Base-by-base conservation (phyloP, 305 asterid species). In the Fraxinus paxiana region DNA sequence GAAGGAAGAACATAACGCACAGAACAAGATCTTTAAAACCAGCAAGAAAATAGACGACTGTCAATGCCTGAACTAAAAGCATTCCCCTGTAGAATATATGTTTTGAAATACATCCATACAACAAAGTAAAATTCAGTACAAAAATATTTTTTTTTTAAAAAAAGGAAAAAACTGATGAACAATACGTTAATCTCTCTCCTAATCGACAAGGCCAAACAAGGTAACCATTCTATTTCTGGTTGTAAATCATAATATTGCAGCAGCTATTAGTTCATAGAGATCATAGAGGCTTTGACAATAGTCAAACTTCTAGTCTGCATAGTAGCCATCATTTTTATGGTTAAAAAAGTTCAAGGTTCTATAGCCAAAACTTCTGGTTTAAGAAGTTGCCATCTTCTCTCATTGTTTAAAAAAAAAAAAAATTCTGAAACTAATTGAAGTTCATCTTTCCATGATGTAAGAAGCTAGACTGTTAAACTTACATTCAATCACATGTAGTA, bases 11-110 rank as follows among this genome's bases (percentile, higher is more conserved):
- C 63, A 20, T 37, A 72, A 48, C 12, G 70, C 82, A 63, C 33
- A 54, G 17, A 63, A 78, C 77, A 69, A 41, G 46, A 73, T 69
- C 67, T 13, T 72, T 82, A 82, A 56, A 59, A 74, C 73, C 46
- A 78, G 75, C 30, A 74, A 28, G 59, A 4, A 26, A 79, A 51
- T 46, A 73, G 80, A 80, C 80, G 41, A 38, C 26, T 69, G 75
- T n/a, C 75, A 26, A 26, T 26, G 73, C 18, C 73, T 28, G 34
- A 24, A 26, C 18, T 65, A 28, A 26, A 26, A 65, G 73, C 73
- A 65, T 65, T 20, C 28, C 31, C 24, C 12, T 54, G 22, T 43
- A 31, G 35, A 5, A 51, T 17, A 54, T 54, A 54, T 54, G 63
- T 54, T 17, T 54, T 54, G 63, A 54, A 54, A 22, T 73, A 70